These are phyloP conservation scores for Cardamine resedifolia DNA, from an alignment of 345 rosid species.

Conservation along the genomic window DNA sequence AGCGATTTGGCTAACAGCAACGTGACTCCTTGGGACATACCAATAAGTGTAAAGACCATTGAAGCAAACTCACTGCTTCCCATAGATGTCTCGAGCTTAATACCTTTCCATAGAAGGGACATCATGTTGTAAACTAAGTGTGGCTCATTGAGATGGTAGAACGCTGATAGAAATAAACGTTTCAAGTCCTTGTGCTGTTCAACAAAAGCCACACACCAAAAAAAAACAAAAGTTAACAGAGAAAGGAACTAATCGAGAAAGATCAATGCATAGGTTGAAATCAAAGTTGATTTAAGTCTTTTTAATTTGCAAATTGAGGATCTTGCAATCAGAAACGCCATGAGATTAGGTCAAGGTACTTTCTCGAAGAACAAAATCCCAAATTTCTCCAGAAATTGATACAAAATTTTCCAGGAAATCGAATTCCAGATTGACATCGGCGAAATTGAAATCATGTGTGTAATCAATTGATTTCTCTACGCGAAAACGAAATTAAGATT, in stretches of 20 bases:
- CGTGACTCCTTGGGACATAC: slow-evolving; percentile 87
- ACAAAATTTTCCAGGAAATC: background rate
- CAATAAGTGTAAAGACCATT: slow-evolving; percentile 64
- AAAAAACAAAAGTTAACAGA: background rate
- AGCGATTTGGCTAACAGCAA: slow-evolving; percentile 75
- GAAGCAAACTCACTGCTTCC: slow-evolving; percentile 87
- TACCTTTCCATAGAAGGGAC: slow-evolving; percentile 94
- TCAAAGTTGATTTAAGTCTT: background rate
- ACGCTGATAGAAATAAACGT: slow-evolving; percentile 81
- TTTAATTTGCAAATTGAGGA: background rate
- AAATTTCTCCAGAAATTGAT: background rate
- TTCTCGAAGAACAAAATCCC: slow-evolving; percentile 7
- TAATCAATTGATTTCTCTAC: background rate
- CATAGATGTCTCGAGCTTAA: slow-evolving; percentile 78
- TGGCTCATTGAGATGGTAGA: slow-evolving; percentile 81
- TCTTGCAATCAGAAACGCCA: background rate
- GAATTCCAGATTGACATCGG: slow-evolving; percentile 3
- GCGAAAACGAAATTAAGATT: background rate
- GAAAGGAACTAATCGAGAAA: slow-evolving; percentile 35
- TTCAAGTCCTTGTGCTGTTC: slow-evolving; percentile 70
- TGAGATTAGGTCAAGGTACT: background rate
- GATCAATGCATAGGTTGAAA: background rate
- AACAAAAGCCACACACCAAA: background rate
- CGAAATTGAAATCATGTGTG: background rate
- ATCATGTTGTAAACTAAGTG: slow-evolving; percentile 91